Evolutionary conservation across 176 grass and related monocot species (phyloP).

Genomic region (Lolium rigidum): DNA sequence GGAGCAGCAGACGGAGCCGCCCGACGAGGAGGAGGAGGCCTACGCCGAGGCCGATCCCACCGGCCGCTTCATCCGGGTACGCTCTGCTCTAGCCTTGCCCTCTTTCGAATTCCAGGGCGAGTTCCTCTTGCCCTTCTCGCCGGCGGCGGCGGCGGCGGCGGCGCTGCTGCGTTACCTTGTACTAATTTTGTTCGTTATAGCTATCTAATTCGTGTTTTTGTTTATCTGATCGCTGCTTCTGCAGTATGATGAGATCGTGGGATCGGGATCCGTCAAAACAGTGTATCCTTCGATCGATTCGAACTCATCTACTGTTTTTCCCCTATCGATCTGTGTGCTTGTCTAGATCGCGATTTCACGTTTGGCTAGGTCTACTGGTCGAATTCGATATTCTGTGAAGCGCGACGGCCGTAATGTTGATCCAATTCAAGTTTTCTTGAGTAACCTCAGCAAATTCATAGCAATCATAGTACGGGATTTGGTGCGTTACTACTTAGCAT

Average conservation of each 20-base stretch:
- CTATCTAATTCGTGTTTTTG: background rate
- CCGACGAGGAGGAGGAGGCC: constrained; percentile 51
- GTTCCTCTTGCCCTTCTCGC: no score
- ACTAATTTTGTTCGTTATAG: background rate
- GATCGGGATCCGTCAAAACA: constrained; percentile 52
- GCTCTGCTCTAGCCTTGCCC: background rate
- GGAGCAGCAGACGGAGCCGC: constrained; percentile 44
- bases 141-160: background rate
- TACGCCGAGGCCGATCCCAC: constrained; percentile 56
- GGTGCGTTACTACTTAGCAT: background rate
- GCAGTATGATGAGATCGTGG: constrained; percentile 58
- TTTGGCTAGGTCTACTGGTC: background rate
- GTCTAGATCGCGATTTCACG: background rate
- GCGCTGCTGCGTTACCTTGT: background rate
- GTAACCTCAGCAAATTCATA: background rate
- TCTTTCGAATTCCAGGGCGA: background rate
- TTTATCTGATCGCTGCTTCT: background rate
- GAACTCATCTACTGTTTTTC: background rate
- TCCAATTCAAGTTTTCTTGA: background rate
- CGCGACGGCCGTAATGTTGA: background rate
- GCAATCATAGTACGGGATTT: background rate
- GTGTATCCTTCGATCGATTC: constrained; percentile 53
- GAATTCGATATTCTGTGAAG: background rate
- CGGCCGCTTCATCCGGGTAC: constrained; percentile 58
- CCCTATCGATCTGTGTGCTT: background rate